Evolutionary conservation across 352 stramenopile genomes (phyloP), one percentile per base, ranked within the genome.

Genomic region (Aphanomyces stellatus): DNA sequence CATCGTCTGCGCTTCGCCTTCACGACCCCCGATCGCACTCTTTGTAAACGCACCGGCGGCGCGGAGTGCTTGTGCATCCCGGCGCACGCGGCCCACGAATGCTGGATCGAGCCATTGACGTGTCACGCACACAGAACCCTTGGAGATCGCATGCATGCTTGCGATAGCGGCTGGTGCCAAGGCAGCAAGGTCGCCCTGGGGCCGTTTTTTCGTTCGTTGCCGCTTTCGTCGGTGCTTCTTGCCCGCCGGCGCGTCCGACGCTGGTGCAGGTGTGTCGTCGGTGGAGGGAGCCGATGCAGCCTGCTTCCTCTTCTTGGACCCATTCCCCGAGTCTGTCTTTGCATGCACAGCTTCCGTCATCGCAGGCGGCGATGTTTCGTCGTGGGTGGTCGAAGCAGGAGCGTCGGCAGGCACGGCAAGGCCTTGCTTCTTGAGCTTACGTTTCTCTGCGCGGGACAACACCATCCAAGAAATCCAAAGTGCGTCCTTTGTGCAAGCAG

Each of bases 1-100:
- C 19, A 64, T 49, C n/a, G 49, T 64, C 33, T 64, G 55, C 28
- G 33, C 22, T 46, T 64, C 55, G 22, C 55, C 55, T 13, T 31
- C 35, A 13, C 40, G 55, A n/a, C 55, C 55, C 3, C 55, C 55
- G 30, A 64, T 64, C 3, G 55, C 37, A 28, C 55, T 64, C 15
- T 49, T 43, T 8, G 55, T 64, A 24, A 64, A 64, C 2, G 55
- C 55, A 15, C 55, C 55, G 15, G 55, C 37, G 11, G 34, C 55
- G 24, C 55, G 55, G 4, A 64, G 37, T 1, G 55, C 55, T 33
- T 43, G 10, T 7, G 55, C 55, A 37, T 64, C 55, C 4, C 17
- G 19, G 4, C 55, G 55, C 4, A 64, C n/a, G 2, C 55, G 33
- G 33, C 8, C 55, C 3, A 64, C 55, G 24, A 33, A 7, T 19